phyloP scores from a whole-genome alignment of 495 filamentous ascomycete species.

The Neurospora tetraspora region DNA sequence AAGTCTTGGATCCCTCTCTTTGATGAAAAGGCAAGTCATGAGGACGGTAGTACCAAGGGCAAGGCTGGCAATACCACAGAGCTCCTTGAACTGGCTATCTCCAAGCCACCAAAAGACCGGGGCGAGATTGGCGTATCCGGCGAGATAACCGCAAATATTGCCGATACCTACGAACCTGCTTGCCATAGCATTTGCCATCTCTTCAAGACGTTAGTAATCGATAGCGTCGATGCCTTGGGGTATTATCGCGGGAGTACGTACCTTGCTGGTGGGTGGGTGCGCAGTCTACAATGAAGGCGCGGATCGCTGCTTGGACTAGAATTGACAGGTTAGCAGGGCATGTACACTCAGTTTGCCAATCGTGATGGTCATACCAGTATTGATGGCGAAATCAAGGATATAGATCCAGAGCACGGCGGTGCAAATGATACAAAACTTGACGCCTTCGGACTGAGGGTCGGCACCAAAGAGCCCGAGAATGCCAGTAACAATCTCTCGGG shows the following conservation, averaged over 20 bases:
- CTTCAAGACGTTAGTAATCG: conserved; percentile 11
- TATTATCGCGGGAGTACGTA: conserved; percentile 10
- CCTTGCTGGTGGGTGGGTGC: conserved; percentile 81
- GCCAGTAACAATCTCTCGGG: conserved; percentile 63
- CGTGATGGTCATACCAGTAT: conserved; percentile 53
- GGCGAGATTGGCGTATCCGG: conserved; percentile 70
- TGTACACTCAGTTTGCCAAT: neutral
- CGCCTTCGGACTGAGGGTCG: conserved; percentile 46
- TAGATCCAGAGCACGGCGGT: conserved; percentile 76
- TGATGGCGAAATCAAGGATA: conserved; percentile 82
- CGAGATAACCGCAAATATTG: conserved; percentile 77
- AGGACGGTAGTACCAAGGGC: conserved; percentile 55
- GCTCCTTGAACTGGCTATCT: conserved; percentile 77
- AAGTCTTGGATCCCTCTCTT: conserved; percentile 68
- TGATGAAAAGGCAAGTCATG: conserved; percentile 54
- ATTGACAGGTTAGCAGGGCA: neutral
- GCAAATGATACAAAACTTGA: conserved; percentile 52
- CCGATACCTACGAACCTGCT: conserved; percentile 70
- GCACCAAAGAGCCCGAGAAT: conserved; percentile 64
- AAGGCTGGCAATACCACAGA: conserved; percentile 71
- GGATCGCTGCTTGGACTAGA: conserved; percentile 73
- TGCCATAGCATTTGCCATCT: conserved; percentile 81
- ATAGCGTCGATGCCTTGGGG: conserved; percentile 4
- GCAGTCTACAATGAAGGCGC: conserved; percentile 86
- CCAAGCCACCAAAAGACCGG: conserved; percentile 64